phyloP scores from a whole-genome alignment of 169 alveolate species.

The Amoebophrya sp. region DNA sequence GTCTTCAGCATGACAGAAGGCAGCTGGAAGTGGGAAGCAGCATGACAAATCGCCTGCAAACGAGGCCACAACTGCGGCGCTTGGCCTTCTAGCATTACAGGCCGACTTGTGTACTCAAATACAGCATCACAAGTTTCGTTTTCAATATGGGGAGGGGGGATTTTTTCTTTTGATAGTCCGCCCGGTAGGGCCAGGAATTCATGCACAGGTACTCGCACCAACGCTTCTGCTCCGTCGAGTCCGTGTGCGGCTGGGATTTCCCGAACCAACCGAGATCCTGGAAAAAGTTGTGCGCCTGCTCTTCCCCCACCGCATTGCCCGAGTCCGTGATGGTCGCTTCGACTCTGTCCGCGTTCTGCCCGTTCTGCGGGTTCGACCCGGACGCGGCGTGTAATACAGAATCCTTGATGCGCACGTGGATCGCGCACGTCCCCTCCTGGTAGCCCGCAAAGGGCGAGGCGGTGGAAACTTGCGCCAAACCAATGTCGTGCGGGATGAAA shows the following conservation, averaged over 20 bases:
- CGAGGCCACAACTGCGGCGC: too few relatives aligned
- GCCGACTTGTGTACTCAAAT: too few relatives aligned
- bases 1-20: too few relatives aligned
- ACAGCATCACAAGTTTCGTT: too few relatives aligned
- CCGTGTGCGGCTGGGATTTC: neutral
- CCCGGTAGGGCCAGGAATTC: neutral
- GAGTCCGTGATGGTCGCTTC: too few relatives aligned
- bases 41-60: too few relatives aligned
- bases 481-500: neutral
- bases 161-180: too few relatives aligned
- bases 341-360: neutral
- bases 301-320: neutral
- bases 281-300: neutral
- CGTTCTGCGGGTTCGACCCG: neutral
- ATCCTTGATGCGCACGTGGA: neutral
- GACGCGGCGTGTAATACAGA: neutral
- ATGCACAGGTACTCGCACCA: slow-evolving; percentile 21
- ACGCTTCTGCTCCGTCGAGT: neutral
- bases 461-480: neutral
- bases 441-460: neutral
- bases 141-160: too few relatives aligned
- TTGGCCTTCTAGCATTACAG: too few relatives aligned
- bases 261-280: slow-evolving; percentile 1
- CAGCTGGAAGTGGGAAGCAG: too few relatives aligned
- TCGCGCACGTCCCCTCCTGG: neutral